phyloP scores from a whole-genome alignment of 78 protist species.

The Dictyostelium intermedium region DNA sequence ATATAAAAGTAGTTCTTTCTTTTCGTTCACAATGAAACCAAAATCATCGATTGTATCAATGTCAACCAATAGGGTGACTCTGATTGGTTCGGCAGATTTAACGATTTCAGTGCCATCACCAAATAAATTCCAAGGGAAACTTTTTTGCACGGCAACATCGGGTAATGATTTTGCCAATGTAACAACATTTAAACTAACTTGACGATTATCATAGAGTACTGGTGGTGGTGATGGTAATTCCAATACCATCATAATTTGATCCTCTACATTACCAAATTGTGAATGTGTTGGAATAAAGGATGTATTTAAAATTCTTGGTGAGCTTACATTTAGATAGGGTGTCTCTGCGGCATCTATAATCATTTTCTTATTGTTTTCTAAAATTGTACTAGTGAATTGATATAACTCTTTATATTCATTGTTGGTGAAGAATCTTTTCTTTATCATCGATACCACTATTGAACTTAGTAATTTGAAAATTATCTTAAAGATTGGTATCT shows the following conservation, averaged over 20 bases:
- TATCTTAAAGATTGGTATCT: background rate
- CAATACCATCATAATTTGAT: background rate
- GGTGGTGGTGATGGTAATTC: background rate
- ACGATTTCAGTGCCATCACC: background rate
- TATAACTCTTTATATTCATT: background rate
- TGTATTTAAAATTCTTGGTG: background rate
- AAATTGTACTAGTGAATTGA: background rate
- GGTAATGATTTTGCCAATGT: background rate
- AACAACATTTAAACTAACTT: background rate
- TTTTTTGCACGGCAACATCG: background rate
- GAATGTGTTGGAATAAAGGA: background rate
- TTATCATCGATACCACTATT: background rate
- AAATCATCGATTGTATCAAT: background rate
- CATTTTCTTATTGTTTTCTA: background rate
- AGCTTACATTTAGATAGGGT: background rate
- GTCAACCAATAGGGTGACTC: background rate
- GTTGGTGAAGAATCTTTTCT: background rate
- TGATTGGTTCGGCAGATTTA: background rate
- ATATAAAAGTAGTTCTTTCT: background rate
- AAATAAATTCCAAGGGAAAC: constrained; percentile 11
- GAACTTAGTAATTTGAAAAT: background rate
- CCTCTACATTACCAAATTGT: background rate
- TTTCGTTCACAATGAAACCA: background rate
- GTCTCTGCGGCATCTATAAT: background rate
- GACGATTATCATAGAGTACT: background rate